A percentile compares a stretch with the other conserved stretches of the same genome.
Conservation (phyloP, 345 rosid species). For the Dipteronia sinensis region DNA sequence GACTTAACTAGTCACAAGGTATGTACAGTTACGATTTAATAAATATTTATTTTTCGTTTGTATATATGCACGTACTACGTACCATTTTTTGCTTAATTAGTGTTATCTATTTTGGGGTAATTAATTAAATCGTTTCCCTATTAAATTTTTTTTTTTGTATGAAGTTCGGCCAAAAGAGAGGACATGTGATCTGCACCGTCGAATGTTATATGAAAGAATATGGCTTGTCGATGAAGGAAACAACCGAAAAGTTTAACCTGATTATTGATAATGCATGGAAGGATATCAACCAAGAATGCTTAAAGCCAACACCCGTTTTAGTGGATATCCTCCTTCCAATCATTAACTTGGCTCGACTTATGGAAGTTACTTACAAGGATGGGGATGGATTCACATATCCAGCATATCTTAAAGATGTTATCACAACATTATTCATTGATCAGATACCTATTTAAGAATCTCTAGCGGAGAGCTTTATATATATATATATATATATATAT, state of each 20-base stretch:
- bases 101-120: no score
- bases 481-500: no score
- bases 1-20: slow-evolving; percentile 16
- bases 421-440: not conserved
- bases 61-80: no score
- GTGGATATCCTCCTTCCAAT: not conserved
- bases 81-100: no score
- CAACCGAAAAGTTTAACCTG: not conserved
- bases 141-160: no score
- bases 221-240: not conserved
- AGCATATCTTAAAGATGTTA: not conserved
- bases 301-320: not conserved
- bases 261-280: slow-evolving; percentile 7
- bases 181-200: slow-evolving; percentile 3
- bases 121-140: no score
- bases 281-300: slow-evolving; percentile 1
- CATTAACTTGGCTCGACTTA: slow-evolving; percentile 3
- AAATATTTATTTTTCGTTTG: no score
- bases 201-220: slow-evolving; percentile 20
- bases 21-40: no score
- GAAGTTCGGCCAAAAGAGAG: slow-evolving; percentile 18
- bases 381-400: not conserved
- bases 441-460: not conserved
- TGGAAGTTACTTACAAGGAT: slow-evolving; percentile 9
- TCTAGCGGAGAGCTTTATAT: no score